phyloP scores from a whole-genome alignment of 108 stramenopile genomes.

The Pinguiococcus pyrenoidosus region DNA sequence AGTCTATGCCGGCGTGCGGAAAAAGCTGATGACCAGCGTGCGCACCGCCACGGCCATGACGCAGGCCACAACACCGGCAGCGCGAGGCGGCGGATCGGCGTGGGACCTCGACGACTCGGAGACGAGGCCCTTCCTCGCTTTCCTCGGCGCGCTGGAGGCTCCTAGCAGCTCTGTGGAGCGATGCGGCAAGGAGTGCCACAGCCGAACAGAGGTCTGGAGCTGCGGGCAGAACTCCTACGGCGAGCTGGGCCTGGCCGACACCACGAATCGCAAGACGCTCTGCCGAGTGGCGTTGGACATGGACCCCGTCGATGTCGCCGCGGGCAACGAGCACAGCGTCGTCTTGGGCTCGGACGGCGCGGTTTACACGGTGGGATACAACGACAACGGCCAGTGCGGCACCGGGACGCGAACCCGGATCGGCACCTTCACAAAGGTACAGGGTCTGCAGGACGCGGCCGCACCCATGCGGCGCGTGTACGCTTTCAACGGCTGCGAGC shows the following conservation, averaged over 20 bases:
- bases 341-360: slow-evolving; percentile 27
- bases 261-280: slow-evolving; percentile 19
- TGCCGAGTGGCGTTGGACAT: slow-evolving; percentile 1
- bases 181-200: not conserved
- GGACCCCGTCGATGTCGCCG: slow-evolving; percentile 37
- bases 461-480: slow-evolving; percentile 26
- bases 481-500: slow-evolving; percentile 47
- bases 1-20: too few species aligned
- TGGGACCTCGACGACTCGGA: not conserved
- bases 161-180: not conserved
- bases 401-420: slow-evolving; percentile 36
- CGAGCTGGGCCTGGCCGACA: slow-evolving; percentile 40
- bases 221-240: slow-evolving; percentile 49
- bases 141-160: not conserved
- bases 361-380: slow-evolving; percentile 41
- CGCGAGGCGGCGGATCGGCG: not conserved
- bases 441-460: slow-evolving; percentile 8
- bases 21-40: not conserved
- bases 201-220: slow-evolving; percentile 33
- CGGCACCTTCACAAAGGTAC: slow-evolving; percentile 15
- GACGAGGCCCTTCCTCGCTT: not conserved
- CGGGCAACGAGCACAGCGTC: slow-evolving; percentile 47
- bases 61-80: not conserved
- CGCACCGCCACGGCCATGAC: not conserved
- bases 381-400: slow-evolving; percentile 51